These are phyloP conservation scores for Parastagonospora avenae DNA, from an alignment of 2,329 filamentous ascomycete species.

Conservation along the genomic window DNA sequence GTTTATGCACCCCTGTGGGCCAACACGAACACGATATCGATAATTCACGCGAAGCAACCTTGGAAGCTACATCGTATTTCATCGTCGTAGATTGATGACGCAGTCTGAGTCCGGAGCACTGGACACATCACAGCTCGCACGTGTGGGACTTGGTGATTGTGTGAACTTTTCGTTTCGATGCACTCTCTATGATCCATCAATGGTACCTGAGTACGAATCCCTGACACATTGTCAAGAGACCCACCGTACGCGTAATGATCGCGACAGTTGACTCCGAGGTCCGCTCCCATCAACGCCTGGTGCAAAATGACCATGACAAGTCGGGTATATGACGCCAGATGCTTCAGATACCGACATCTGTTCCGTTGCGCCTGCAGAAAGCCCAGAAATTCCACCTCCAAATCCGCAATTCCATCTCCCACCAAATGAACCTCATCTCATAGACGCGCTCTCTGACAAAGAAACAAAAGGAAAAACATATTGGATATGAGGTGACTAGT, in stretches of 20 bases:
- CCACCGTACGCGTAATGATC: not conserved
- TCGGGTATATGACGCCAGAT: slow-evolving; percentile 5
- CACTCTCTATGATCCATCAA: too few species aligned
- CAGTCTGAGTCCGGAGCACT: too few species aligned
- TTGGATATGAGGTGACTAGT: too few species aligned
- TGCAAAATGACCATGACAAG: not conserved
- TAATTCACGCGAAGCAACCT: too few species aligned
- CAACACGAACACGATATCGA: too few species aligned
- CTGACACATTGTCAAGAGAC: not conserved
- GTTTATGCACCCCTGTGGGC: too few species aligned
- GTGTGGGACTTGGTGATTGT: too few species aligned
- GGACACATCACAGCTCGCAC: too few species aligned
- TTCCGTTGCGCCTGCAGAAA: not conserved
- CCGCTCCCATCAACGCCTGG: not conserved
- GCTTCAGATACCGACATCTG: not conserved
- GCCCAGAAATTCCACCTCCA: not conserved
- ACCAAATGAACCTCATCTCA: not conserved
- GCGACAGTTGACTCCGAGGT: not conserved
- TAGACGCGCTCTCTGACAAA: not conserved
- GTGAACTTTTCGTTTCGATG: too few species aligned
- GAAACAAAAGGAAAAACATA: not conserved
- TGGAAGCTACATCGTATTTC: too few species aligned
- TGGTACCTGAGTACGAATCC: not conserved
- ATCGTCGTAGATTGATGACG: too few species aligned
- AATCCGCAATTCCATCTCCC: not conserved